phyloP scores from a whole-genome alignment of 768 basidiomycete species.

The Fomitopsis serialis region DNA sequence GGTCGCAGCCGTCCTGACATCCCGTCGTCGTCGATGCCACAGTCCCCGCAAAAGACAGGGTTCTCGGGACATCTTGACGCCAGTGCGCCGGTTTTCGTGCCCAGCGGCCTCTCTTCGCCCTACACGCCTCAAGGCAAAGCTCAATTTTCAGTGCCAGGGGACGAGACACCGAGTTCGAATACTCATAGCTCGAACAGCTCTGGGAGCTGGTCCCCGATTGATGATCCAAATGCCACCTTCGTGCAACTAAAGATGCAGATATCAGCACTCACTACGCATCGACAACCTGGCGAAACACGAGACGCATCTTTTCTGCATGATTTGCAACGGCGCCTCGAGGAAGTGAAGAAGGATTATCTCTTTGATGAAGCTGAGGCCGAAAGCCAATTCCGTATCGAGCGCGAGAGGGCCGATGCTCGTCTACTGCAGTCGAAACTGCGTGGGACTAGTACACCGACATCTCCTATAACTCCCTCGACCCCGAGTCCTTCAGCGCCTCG shows the following conservation, averaged over 20 bases:
- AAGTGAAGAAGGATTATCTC: constrained; percentile 54
- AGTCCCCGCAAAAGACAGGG: neutral
- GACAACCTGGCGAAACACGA: constrained; percentile 21
- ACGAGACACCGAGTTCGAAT: neutral
- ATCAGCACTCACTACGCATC: constrained; percentile 35
- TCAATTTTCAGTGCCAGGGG: neutral
- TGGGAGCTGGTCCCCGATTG: constrained; percentile 12
- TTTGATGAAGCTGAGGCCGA: constrained; percentile 69
- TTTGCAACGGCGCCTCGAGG: constrained; percentile 41
- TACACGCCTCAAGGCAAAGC: neutral
- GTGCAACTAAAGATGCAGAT: constrained; percentile 57
- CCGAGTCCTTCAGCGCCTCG: neutral
- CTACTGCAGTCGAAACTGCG: constrained; percentile 41
- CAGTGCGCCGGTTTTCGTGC: constrained; percentile 34
- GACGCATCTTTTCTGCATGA: constrained; percentile 27
- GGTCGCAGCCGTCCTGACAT: neutral
- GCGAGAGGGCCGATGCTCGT: constrained; percentile 40
- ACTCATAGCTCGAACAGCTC: neutral
- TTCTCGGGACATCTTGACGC: constrained; percentile 29
- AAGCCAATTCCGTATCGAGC: constrained; percentile 46
- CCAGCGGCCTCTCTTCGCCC: constrained; percentile 14
- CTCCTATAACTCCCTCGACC: neutral
- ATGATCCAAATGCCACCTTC: constrained; percentile 56
- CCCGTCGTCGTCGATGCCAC: neutral
- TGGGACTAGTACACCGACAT: constrained; percentile 12